Percentiles rank a stretch among this genome's conserved stretches.
phyloP scores from a whole-genome alignment of 2,329 filamentous ascomycete genomes.

The Pseudocercospora ulei region DNA sequence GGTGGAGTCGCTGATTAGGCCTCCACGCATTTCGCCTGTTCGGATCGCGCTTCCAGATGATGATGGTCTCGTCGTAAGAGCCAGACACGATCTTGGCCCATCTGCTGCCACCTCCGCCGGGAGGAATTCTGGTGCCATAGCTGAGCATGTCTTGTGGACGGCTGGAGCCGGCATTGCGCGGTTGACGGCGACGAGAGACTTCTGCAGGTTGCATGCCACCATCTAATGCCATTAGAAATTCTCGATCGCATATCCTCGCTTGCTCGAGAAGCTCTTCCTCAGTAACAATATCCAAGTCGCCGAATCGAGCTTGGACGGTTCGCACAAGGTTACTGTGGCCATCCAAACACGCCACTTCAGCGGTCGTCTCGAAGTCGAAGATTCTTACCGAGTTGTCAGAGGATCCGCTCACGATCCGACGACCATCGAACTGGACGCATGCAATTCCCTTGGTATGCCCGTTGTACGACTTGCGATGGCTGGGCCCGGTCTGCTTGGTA shows the following conservation, averaged over 20 bases:
- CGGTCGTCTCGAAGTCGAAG: slow-evolving; percentile 74
- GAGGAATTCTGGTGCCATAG: slow-evolving; percentile 75
- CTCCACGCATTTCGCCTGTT: slow-evolving; percentile 74
- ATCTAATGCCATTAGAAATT: slow-evolving; percentile 55
- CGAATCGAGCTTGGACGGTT: slow-evolving; percentile 90
- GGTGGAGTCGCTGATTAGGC: slow-evolving; percentile 52
- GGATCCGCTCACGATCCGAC: slow-evolving; percentile 87
- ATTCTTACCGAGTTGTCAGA: slow-evolving; percentile 95
- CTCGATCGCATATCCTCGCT: slow-evolving; percentile 61
- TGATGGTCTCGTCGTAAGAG: slow-evolving; percentile 90
- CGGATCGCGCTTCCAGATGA: slow-evolving; percentile 70
- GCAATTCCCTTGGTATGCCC: slow-evolving; percentile 94
- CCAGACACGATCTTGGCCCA: slow-evolving; percentile 95
- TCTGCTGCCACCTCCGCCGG: slow-evolving; percentile 76
- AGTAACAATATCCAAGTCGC: slow-evolving; percentile 66
- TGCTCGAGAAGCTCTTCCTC: slow-evolving; percentile 62
- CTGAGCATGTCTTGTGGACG: slow-evolving; percentile 67
- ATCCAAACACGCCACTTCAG: slow-evolving; percentile 78
- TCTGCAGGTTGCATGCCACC: slow-evolving; percentile 37
- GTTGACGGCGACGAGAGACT: slow-evolving; percentile 31
- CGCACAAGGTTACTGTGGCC: slow-evolving; percentile 78
- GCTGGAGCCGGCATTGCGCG: slow-evolving; percentile 60
- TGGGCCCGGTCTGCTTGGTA: slow-evolving; percentile 48
- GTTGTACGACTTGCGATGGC: slow-evolving; percentile 50
- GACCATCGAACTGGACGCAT: slow-evolving; percentile 91